These are phyloP conservation scores for Chrysosporium keratinophilum DNA, from an alignment of 2,329 filamentous ascomycete genomes.

Conservation along the genomic window DNA sequence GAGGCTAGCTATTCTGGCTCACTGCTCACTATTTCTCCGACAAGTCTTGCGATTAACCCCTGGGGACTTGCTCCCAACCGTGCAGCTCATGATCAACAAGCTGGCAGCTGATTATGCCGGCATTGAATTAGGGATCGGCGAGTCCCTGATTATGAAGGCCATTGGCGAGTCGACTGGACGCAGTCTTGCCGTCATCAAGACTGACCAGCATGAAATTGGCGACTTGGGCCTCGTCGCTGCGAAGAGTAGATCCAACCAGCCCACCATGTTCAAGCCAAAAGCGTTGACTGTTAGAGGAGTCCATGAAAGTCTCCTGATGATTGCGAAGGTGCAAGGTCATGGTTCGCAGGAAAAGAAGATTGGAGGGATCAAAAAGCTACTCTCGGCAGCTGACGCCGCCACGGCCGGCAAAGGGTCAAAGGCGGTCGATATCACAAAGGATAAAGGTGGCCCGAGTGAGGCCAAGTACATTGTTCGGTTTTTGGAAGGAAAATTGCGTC, in stretches of 20 bases:
- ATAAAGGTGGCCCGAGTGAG: constrained; percentile 89
- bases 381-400: constrained; percentile 77
- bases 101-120: constrained; percentile 92
- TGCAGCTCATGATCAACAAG: constrained; percentile 96
- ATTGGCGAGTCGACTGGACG: constrained; percentile 91
- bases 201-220: constrained; percentile 91
- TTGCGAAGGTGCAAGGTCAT: constrained; percentile 76
- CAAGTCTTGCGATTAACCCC: constrained; percentile 92
- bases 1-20: constrained; percentile 72
- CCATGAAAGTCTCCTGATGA: constrained; percentile 74
- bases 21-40: constrained; percentile 81
- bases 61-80: constrained; percentile 72
- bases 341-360: constrained; percentile 87
- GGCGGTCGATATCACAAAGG: constrained; percentile 69
- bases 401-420: constrained; percentile 55
- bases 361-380: constrained; percentile 85
- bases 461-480: constrained; percentile 91
- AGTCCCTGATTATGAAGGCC: constrained; percentile 97
- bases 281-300: constrained; percentile 76
- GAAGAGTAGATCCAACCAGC: constrained; percentile 88
- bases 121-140: constrained; percentile 94
- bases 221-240: constrained; percentile 90
- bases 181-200: constrained; percentile 79
- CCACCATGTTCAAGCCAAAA: constrained; percentile 97
- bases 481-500: constrained; percentile 81